These are phyloP conservation scores for Malassezia japonica DNA, from an alignment of 1,284 basidiomycete genomes.

Conservation along the genomic window DNA sequence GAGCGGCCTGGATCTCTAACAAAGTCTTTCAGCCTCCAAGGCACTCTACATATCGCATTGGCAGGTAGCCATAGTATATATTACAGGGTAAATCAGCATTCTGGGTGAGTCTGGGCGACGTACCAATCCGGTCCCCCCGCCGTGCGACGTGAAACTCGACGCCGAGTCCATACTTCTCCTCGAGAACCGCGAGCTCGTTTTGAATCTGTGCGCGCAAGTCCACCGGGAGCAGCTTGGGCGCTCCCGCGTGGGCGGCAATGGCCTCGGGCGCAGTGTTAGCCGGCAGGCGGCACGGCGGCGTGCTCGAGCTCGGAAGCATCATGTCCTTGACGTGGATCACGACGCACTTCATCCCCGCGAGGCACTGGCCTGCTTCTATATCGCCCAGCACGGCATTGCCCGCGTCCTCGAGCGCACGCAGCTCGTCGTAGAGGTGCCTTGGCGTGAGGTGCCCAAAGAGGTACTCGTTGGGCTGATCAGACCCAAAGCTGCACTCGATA, in stretches of 20 bases:
- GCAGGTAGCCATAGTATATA: neutral
- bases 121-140: slow-evolving; percentile 8
- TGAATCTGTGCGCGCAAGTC: neutral
- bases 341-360: slow-evolving; percentile 6
- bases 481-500: slow-evolving; percentile 39
- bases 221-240: slow-evolving; percentile 3
- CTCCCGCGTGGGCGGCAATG: slow-evolving; percentile 2
- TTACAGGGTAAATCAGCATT: neutral
- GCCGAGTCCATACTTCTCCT: neutral
- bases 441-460: slow-evolving; percentile 40
- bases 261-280: no score
- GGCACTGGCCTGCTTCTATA: neutral
- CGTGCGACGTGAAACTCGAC: slow-evolving; percentile 7
- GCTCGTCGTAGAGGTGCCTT: slow-evolving; percentile 33
- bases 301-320: no score
- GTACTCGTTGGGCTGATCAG: slow-evolving; percentile 32
- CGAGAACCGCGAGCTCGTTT: neutral
- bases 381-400: slow-evolving; percentile 60
- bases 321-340: slow-evolving; percentile 12
- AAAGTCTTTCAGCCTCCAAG: no score
- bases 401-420: slow-evolving; percentile 55
- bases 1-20: no score
- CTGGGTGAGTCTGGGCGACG: neutral
- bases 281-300: no score
- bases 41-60: neutral